These are phyloP conservation scores for Platanus orientalis DNA, from an alignment of 164 flowering plant species.

Conservation along the genomic window DNA sequence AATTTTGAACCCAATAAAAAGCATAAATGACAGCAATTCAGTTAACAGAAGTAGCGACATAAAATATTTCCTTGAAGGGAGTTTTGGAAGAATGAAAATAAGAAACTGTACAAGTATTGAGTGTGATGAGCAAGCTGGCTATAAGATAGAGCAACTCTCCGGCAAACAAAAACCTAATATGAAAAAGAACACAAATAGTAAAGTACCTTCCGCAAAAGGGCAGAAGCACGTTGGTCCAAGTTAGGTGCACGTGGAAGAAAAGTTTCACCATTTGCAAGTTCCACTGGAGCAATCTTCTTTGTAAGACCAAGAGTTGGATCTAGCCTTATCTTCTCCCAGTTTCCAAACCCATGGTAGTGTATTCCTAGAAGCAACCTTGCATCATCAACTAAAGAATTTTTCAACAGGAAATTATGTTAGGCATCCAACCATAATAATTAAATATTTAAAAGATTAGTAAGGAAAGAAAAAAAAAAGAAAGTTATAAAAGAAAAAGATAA, in stretches of 20 bases:
- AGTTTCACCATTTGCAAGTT: conserved; percentile 84
- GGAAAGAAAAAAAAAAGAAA: background rate
- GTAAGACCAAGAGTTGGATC: conserved; percentile 85
- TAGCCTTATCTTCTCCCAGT: conserved; percentile 94
- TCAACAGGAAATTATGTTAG: conserved; percentile 13
- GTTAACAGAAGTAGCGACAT: no score
- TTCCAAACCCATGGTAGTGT: conserved; percentile 91
- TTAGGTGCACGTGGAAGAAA: conserved; percentile 96
- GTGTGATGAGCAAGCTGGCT: background rate
- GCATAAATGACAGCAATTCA: no score
- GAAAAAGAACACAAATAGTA: background rate
- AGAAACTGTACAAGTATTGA: no score
- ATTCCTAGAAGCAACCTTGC: conserved; percentile 94
- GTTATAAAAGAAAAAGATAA: background rate
- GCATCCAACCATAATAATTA: background rate
- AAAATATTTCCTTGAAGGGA: no score
- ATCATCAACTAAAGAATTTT: conserved; percentile 73
- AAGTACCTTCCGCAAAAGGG: conserved; percentile 79
- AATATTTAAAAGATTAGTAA: background rate
- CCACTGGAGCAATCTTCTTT: conserved; percentile 93
- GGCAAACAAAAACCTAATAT: background rate
- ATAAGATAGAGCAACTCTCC: background rate
- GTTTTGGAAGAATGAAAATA: no score
- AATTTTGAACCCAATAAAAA: no score
- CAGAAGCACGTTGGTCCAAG: conserved; percentile 83